These are phyloP conservation scores for Ilyonectria destructans DNA, from an alignment of 2,329 filamentous ascomycete genomes.

Conservation along the genomic window DNA sequence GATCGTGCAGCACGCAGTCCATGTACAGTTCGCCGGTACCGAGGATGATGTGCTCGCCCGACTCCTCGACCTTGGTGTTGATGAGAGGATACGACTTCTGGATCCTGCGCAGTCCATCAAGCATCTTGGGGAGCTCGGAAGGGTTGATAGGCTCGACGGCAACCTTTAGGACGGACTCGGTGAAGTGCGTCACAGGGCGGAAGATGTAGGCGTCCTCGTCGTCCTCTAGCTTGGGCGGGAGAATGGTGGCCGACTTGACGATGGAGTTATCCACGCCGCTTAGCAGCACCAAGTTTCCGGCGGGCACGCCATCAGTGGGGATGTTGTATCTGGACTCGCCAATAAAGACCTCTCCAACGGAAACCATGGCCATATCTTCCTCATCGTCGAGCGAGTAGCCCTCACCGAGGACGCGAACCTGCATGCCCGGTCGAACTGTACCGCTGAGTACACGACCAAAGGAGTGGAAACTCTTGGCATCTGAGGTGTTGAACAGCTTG, in stretches of 20 bases:
- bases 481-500: conserved; percentile 91
- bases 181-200: conserved; percentile 93
- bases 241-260: conserved; percentile 94
- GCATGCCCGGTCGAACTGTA: conserved; percentile 84
- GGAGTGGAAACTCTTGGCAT: conserved; percentile 92
- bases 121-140: conserved; percentile 98
- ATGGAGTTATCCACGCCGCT: conserved; percentile 97
- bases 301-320: conserved; percentile 90
- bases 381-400: conserved; percentile 97
- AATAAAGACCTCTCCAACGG: conserved; percentile 89
- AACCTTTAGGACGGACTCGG: conserved; percentile 97
- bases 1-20: conserved; percentile 97
- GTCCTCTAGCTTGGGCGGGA: conserved; percentile 84
- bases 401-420: conserved; percentile 93
- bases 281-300: conserved; percentile 93
- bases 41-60: conserved; percentile 94
- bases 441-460: conserved; percentile 95
- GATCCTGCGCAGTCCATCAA: conserved; percentile 95
- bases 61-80: conserved; percentile 97
- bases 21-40: conserved; percentile 99
- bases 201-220: conserved; percentile 97
- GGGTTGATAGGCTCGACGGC: conserved; percentile 98
- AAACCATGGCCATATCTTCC: conserved; percentile 94
- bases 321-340: conserved; percentile 95
- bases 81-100: conserved; percentile 98